Conservation (phyloP, 305 asterid species). For the Fraxinus velutina region DNA sequence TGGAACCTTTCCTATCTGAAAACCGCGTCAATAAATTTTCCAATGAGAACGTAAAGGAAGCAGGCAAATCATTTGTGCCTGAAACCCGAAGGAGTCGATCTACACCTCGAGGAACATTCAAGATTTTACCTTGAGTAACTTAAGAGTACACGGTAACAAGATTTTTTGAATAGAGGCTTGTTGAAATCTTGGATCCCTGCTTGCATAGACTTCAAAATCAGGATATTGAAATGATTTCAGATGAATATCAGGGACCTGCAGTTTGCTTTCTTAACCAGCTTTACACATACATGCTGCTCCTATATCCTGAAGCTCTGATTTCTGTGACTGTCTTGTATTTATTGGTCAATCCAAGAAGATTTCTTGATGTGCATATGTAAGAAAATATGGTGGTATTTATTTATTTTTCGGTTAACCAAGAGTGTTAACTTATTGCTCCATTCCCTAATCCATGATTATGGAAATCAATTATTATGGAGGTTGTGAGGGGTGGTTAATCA, state of each 20-base stretch:
- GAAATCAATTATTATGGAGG: not conserved
- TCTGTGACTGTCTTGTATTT: not conserved
- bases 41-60: slow-evolving; percentile 33
- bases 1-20: slow-evolving; percentile 37
- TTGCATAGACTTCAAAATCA: slow-evolving; percentile 19
- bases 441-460: not conserved
- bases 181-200: slow-evolving; percentile 19
- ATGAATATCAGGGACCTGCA: slow-evolving; percentile 4
- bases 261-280: not conserved
- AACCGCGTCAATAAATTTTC: slow-evolving; percentile 39
- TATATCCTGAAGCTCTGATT: not conserved
- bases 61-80: slow-evolving; percentile 40
- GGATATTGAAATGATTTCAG: slow-evolving; percentile 4
- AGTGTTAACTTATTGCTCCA: not conserved
- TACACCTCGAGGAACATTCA: slow-evolving; percentile 44
- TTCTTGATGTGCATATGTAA: not conserved
- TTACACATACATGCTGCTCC: not conserved
- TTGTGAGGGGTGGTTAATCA: not conserved
- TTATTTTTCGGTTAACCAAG: not conserved
- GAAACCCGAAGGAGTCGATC: slow-evolving; percentile 48
- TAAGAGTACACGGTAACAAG: slow-evolving; percentile 28
- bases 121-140: slow-evolving; percentile 24
- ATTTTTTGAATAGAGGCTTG: slow-evolving; percentile 26
- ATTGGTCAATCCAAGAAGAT: not conserved
- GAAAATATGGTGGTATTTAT: not conserved